phyloP scores from a whole-genome alignment of 176 grass and related monocot species.

The Rhipidocladum racemiflorum region DNA sequence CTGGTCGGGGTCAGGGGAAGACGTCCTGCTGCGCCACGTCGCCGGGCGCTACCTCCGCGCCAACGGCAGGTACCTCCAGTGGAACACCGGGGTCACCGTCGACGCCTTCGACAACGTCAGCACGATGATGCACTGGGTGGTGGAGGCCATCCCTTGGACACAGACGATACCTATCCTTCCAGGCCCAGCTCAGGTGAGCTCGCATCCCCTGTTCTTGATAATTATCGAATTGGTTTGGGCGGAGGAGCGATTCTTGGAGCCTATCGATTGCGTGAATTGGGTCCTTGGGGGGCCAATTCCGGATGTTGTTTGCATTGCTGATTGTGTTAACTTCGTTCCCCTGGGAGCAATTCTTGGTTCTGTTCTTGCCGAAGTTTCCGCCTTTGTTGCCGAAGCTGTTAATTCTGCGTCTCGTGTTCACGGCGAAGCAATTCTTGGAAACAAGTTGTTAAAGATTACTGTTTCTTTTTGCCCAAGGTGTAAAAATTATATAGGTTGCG shows the following conservation, averaged over 20 bases:
- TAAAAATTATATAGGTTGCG: no score
- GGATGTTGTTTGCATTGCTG: neutral
- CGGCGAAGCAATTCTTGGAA: neutral
- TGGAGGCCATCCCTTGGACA: neutral
- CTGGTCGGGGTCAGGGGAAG: neutral
- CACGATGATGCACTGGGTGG: constrained; percentile 2
- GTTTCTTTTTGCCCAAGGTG: no score
- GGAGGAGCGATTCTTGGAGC: no score
- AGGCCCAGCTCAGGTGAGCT: neutral
- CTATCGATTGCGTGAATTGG: neutral
- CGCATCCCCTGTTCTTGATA: neutral
- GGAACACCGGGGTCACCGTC: neutral
- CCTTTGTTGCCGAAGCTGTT: no score
- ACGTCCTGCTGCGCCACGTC: neutral
- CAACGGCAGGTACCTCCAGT: neutral
- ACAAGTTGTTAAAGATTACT: no score
- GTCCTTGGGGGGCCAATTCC: neutral
- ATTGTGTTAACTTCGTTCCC: neutral
- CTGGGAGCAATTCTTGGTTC: neutral
- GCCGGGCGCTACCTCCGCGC: constrained; percentile 11
- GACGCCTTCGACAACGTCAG: neutral
- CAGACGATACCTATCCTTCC: neutral
- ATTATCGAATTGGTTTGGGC: neutral
- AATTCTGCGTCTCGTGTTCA: neutral
- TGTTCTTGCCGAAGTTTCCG: neutral